These are phyloP conservation scores for Sugiyamaella castrensis DNA, from an alignment of 1,139 yeast genomes.

Conservation along the genomic window DNA sequence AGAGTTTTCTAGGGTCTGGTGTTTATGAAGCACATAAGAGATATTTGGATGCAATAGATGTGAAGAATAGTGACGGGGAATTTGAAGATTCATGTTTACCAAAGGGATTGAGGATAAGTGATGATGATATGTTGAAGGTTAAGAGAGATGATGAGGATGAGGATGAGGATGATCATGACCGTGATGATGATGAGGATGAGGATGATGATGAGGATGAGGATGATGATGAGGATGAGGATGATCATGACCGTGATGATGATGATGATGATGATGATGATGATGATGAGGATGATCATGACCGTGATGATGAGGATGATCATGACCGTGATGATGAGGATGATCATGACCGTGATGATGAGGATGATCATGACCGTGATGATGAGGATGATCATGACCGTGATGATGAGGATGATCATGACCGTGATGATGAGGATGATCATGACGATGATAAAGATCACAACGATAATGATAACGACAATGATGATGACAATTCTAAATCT, in stretches of 20 bases:
- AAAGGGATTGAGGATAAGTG: constrained; percentile 20
- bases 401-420: constrained; percentile 8
- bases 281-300: too few species aligned
- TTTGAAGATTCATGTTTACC: constrained; percentile 51
- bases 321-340: constrained; percentile 17
- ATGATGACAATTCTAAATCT: constrained; percentile 25
- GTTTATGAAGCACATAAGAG: constrained; percentile 62
- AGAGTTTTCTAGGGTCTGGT: constrained; percentile 73
- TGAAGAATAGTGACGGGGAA: constrained; percentile 17
- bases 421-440: constrained; percentile 36
- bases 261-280: constrained; percentile 18
- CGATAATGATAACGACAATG: constrained; percentile 14
- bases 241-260: constrained; percentile 16
- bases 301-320: too few species aligned
- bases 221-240: constrained; percentile 21
- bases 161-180: constrained; percentile 4
- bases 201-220: constrained; percentile 21
- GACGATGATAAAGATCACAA: constrained; percentile 12
- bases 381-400: too few species aligned
- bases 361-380: constrained; percentile 15
- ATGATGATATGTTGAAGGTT: background rate
- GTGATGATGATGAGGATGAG: constrained; percentile 19
- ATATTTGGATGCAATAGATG: constrained; percentile 40
- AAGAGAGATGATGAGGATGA: constrained; percentile 17
- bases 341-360: constrained; percentile 14